Conservation (phyloP, 1,284 basidiomycete genomes). For the Pyrrhoderma noxium region DNA sequence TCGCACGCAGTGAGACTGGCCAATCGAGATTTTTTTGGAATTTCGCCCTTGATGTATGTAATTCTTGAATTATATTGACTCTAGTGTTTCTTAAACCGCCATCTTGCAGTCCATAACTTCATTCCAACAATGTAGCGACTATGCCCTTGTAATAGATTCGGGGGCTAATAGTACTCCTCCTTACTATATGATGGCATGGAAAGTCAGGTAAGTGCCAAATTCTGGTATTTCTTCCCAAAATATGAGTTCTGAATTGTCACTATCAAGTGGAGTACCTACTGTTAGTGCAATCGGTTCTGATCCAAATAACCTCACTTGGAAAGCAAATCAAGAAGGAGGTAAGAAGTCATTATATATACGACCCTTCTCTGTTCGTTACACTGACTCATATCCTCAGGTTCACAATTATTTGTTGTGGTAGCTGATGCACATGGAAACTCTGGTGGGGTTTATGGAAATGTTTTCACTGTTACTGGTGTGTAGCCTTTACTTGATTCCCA, state of each 20-base stretch:
- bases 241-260: too few relatives aligned
- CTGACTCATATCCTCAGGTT: slow-evolving; percentile 27
- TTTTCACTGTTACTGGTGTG: slow-evolving; percentile 33
- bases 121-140: background rate
- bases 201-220: slow-evolving; percentile 15
- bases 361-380: background rate
- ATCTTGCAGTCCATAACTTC: background rate
- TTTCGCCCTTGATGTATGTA: too few relatives aligned
- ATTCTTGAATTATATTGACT: too few relatives aligned
- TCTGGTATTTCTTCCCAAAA: too few relatives aligned
- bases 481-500: slow-evolving; percentile 1
- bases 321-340: slow-evolving; percentile 38
- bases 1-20: too few relatives aligned
- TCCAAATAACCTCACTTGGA: slow-evolving; percentile 34
- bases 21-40: too few relatives aligned
- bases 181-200: slow-evolving; percentile 44
- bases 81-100: too few relatives aligned
- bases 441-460: slow-evolving; percentile 31
- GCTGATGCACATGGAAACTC: slow-evolving; percentile 37
- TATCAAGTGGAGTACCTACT: slow-evolving; percentile 32
- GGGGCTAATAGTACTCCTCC: slow-evolving; percentile 31
- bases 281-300: slow-evolving; percentile 35
- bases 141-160: background rate
- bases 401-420: slow-evolving; percentile 36
- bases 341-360: background rate